These are phyloP conservation scores for Limonium bicolor DNA, from an alignment of 148 eudicot genomes.

Conservation along the genomic window DNA sequence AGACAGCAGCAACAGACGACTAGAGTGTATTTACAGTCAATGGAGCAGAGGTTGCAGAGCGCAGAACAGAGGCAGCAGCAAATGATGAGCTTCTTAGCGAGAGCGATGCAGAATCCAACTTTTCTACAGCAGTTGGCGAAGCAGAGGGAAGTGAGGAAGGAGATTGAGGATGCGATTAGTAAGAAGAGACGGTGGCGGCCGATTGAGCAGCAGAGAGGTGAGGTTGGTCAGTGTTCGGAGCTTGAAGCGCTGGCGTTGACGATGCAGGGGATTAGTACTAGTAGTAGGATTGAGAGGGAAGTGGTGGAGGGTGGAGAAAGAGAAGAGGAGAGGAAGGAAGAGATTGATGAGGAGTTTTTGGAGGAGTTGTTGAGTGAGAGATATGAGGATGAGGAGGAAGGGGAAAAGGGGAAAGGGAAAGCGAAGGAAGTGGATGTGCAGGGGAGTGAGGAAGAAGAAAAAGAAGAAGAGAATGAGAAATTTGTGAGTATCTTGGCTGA, in stretches of 20 bases:
- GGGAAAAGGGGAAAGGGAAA: constrained; percentile 13
- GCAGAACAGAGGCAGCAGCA: constrained; percentile 71
- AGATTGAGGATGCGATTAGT: constrained; percentile 36
- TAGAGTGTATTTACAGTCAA: constrained; percentile 37
- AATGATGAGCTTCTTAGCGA: constrained; percentile 86
- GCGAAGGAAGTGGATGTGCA: constrained; percentile 25
- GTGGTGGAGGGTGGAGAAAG: constrained; percentile 15
- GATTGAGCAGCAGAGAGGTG: constrained; percentile 24
- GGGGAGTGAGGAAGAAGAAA: no score
- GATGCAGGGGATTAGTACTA: constrained; percentile 65
- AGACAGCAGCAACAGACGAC: constrained; percentile 67
- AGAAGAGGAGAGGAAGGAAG: constrained; percentile 17
- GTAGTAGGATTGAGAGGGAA: constrained; percentile 10
- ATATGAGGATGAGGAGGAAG: constrained; percentile 18
- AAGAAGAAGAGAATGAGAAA: background rate
- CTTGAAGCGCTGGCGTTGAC: constrained; percentile 86
- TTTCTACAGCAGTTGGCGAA: constrained; percentile 47
- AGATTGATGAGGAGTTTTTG: constrained; percentile 84
- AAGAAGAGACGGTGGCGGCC: constrained; percentile 50
- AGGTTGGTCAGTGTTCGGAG: constrained; percentile 39
- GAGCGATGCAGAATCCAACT: constrained; percentile 68
- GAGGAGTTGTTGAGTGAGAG: constrained; percentile 63
- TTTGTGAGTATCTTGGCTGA: background rate
- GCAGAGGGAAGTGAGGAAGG: constrained; percentile 42
- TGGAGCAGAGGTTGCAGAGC: constrained; percentile 64